Evolutionary conservation across 441 rosid genomes (phyloP).

Genomic region (Viola pubescens): DNA sequence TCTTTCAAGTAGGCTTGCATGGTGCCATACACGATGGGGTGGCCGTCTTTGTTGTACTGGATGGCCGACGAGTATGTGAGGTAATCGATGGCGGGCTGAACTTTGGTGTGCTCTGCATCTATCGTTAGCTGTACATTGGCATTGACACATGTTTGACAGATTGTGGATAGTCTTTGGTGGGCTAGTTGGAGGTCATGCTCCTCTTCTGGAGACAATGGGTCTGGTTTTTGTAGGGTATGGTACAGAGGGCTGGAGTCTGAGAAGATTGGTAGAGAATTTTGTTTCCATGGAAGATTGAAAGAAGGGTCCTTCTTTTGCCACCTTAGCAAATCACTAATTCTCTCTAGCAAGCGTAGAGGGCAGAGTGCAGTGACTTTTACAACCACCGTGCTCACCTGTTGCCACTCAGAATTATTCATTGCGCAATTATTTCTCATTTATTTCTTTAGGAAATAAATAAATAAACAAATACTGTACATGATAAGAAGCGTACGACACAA

Average conservation of each 20-base stretch:
- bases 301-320: conserved; percentile 66
- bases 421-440: too few relatives aligned
- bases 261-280: conserved; percentile 47
- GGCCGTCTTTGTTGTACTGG: conserved; percentile 32
- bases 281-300: conserved; percentile 65
- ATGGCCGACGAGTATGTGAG: conserved; percentile 54
- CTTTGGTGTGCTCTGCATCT: conserved; percentile 70
- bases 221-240: conserved; percentile 52
- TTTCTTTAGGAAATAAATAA: background rate
- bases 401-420: background rate
- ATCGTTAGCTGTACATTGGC: conserved; percentile 45
- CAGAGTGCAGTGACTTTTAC: conserved; percentile 67
- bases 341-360: conserved; percentile 40
- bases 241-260: conserved; percentile 58
- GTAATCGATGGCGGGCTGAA: conserved; percentile 85
- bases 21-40: conserved; percentile 54
- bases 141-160: conserved; percentile 42
- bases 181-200: conserved; percentile 44
- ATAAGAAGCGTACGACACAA: too few relatives aligned
- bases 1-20: conserved; percentile 79
- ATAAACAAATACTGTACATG: background rate
- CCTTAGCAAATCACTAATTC: conserved; percentile 58
- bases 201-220: conserved; percentile 48
- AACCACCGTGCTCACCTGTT: conserved; percentile 59
- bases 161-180: conserved; percentile 35